Percentiles rank a stretch among this genome's conserved stretches.
Conservation (phyloP, 768 basidiomycete species). For the Lentinula aciculospora region DNA sequence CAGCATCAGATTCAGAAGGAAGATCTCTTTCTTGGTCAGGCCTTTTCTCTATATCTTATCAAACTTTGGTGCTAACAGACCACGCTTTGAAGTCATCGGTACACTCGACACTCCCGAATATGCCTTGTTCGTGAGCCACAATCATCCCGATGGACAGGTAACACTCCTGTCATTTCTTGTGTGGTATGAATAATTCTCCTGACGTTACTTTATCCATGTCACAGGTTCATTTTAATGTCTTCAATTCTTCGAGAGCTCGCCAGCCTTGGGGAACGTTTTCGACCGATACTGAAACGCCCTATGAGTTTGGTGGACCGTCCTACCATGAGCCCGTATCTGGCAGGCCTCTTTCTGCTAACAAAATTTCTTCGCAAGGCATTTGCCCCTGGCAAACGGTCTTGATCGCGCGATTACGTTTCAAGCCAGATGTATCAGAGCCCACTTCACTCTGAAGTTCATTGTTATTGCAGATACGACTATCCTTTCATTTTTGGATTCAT, state of each 20-base stretch:
- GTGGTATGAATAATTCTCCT: neutral
- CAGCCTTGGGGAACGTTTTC: slow-evolving; percentile 75
- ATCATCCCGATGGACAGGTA: slow-evolving; percentile 56
- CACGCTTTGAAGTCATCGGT: slow-evolving; percentile 50
- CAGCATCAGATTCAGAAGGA: slow-evolving; percentile 48
- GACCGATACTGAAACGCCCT: slow-evolving; percentile 41
- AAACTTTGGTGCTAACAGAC: neutral
- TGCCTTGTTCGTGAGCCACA: slow-evolving; percentile 70
- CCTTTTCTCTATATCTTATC: neutral
- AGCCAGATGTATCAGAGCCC: slow-evolving; percentile 52
- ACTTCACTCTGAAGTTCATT: slow-evolving; percentile 29
- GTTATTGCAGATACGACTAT: too few relatives aligned
- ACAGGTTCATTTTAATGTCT: slow-evolving; percentile 69
- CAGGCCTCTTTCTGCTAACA: slow-evolving; percentile 37
- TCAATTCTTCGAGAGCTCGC: slow-evolving; percentile 40
- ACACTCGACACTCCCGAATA: slow-evolving; percentile 66
- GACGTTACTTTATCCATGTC: neutral
- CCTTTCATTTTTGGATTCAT: too few relatives aligned
- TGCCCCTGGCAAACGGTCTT: slow-evolving; percentile 52
- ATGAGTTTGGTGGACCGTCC: slow-evolving; percentile 36
- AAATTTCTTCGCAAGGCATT: slow-evolving; percentile 41
- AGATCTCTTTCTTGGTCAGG: slow-evolving; percentile 45
- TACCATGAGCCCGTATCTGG: slow-evolving; percentile 36
- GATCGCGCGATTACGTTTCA: slow-evolving; percentile 61
- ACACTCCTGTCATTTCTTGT: slow-evolving; percentile 9